Conservation (phyloP, 768 basidiomycete genomes). For the Boletus reticuloceps region DNA sequence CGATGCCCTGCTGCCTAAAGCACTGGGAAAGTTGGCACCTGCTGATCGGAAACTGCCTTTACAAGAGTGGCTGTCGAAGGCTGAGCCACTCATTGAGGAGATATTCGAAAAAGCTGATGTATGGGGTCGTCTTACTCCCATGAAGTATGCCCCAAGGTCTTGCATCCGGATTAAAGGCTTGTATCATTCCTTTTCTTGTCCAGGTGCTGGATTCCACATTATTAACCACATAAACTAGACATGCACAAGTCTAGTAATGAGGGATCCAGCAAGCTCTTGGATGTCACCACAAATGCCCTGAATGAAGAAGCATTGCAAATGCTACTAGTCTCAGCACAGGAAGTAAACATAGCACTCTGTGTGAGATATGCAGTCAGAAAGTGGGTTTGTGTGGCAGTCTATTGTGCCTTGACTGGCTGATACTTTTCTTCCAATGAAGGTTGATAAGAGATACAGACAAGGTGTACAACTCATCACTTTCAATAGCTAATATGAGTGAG, state of each 20-base stretch:
- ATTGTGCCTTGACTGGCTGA: too few species aligned
- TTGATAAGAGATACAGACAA: not conserved
- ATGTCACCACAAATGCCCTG: not conserved
- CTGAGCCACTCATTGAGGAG: not conserved
- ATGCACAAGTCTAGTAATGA: not conserved
- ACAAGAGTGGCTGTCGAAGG: not conserved
- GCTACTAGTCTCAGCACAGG: slow-evolving; percentile 2
- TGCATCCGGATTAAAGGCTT: not conserved
- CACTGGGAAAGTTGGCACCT: not conserved
- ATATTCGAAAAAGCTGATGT: not conserved
- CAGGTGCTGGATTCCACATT: not conserved
- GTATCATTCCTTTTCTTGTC: too few species aligned
- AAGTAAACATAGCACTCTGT: slow-evolving; percentile 2
- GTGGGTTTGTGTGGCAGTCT: not conserved
- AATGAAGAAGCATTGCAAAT: not conserved
- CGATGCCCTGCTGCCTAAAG: not conserved
- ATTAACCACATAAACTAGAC: not conserved
- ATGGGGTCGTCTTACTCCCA: not conserved
- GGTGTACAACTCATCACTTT: not conserved
- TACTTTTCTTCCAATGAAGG: not conserved
- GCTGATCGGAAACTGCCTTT: not conserved
- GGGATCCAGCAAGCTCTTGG: not conserved
- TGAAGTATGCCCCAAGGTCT: not conserved
- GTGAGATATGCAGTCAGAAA: not conserved
- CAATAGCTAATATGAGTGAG: not conserved